These are phyloP conservation scores for Talaromyces sp. DNA, from an alignment of 2,329 filamentous ascomycete genomes.

Conservation along the genomic window DNA sequence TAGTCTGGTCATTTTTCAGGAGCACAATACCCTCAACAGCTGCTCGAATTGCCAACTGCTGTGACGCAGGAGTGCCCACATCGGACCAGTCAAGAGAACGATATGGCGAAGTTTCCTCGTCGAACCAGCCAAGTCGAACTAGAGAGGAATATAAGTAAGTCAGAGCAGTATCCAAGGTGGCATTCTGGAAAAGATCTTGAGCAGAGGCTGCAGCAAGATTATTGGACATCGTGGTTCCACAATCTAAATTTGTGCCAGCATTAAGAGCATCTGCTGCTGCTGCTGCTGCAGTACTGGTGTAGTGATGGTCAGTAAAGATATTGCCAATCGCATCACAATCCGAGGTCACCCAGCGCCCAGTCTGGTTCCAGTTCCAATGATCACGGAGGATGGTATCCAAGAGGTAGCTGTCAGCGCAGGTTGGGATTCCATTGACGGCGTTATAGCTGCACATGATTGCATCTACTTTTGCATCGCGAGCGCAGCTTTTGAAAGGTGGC, in stretches of 20 bases:
- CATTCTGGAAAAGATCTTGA: slow-evolving; percentile 41
- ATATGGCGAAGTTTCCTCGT: slow-evolving; percentile 43
- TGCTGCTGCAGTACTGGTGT: slow-evolving; percentile 38
- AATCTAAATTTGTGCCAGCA: slow-evolving; percentile 51
- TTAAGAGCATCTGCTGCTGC: slow-evolving; percentile 47
- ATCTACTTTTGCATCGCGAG: slow-evolving; percentile 52
- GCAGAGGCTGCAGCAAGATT: slow-evolving; percentile 40
- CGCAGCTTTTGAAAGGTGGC: slow-evolving; percentile 61
- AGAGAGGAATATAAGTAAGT: slow-evolving; percentile 46
- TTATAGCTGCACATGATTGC: slow-evolving; percentile 63
- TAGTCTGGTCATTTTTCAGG: slow-evolving; percentile 48
- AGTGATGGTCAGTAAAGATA: slow-evolving; percentile 53
- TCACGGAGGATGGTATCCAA: slow-evolving; percentile 59
- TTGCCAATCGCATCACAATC: slow-evolving; percentile 62
- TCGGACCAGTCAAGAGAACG: slow-evolving; percentile 50
- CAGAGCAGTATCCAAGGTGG: slow-evolving; percentile 43
- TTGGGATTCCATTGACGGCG: slow-evolving; percentile 60
- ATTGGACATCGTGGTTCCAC: slow-evolving; percentile 44
- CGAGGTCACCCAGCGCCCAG: slow-evolving; percentile 56
- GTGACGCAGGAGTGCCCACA: slow-evolving; percentile 53
- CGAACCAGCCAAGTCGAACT: slow-evolving; percentile 50
- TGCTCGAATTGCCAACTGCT: slow-evolving; percentile 53
- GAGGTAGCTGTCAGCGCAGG: slow-evolving; percentile 60
- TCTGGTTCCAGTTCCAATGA: slow-evolving; percentile 61
- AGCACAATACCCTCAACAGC: slow-evolving; percentile 44